Evolutionary conservation across 192 early-diverging fungal species (phyloP), one percentile per base, ranked within the genome.

Genomic region (Radiomyces spectabilis): DNA sequence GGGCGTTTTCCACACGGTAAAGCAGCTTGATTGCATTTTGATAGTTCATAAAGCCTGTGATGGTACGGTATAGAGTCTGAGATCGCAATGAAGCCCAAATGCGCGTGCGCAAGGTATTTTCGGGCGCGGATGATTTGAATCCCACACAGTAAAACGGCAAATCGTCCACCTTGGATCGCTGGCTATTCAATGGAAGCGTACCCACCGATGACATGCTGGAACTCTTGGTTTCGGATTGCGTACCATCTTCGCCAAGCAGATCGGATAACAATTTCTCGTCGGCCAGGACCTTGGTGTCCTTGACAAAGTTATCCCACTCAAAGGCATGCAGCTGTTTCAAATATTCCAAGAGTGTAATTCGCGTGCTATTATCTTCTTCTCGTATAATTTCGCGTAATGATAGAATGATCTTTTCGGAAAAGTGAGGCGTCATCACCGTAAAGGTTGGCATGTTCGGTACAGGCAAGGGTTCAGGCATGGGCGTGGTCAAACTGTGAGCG

Each of bases 221-320:
- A n/a, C n/a, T n/a, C n/a, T n/a, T n/a, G n/a, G n/a, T n/a, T n/a
- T n/a, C n/a, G n/a, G n/a, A n/a, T n/a, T n/a, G n/a, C n/a, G 48
- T 38, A 45, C 35, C 55, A 7, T 44, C 41, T 13, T 61, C 26
- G 7, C 59, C 64, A 29, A 62, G 30, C 18, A 6, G 15, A 21
- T 47, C 57, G 27, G 41, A 73, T 51, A 69, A 50, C 12, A 47
- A 56, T 8, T 52, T 49, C 41, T 89, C 85, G 55, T 90, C 85
- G 1, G 82, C 86, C 59, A 91, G 43, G 8, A 84, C 80, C 69
- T 87, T 89, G 50, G 84, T 88, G 41, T 93, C 90, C 62, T 87
- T 82, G 47, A 90, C 91, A 73, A 91, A 93, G 69, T 93, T 93
- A 38, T 89, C 85, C 91, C 91, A 93, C 67, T 93, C 91, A 40